phyloP scores from a whole-genome alignment of 371 early-diverging fungal species.

The Ordospora colligata region DNA sequence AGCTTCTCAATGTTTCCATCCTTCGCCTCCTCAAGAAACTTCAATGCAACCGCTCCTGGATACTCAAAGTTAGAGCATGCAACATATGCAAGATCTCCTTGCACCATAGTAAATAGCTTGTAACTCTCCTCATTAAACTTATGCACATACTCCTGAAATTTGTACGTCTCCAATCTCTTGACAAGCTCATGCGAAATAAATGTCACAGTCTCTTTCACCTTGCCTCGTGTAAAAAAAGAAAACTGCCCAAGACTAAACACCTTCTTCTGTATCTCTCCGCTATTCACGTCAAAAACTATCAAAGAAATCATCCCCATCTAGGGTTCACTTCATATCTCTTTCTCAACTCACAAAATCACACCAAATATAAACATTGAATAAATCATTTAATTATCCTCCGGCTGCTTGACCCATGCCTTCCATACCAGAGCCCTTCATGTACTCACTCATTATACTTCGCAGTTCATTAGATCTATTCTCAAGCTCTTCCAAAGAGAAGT shows the following conservation, averaged over 20 bases:
- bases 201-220: conserved; percentile 43
- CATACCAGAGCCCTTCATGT: neutral
- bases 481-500: conserved; percentile 9
- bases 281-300: conserved; percentile 22
- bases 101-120: conserved; percentile 45
- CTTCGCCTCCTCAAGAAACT: conserved; percentile 43
- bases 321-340: neutral
- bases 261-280: conserved; percentile 21
- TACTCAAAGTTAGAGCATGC: conserved; percentile 33
- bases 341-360: neutral
- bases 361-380: neutral
- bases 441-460: conserved; percentile 9
- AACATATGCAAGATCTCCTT: conserved; percentile 32
- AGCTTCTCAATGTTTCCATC: conserved; percentile 33
- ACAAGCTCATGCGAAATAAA: conserved; percentile 44
- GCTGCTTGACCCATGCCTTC: conserved; percentile 8
- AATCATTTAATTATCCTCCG: conserved; percentile 18
- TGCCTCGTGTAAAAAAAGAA: conserved; percentile 44
- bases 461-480: conserved; percentile 13
- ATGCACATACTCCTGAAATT: conserved; percentile 48
- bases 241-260: conserved; percentile 42
- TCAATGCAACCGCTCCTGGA: conserved; percentile 41
- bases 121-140: conserved; percentile 45
- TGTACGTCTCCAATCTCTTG: conserved; percentile 37
- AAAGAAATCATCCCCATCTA: conserved; percentile 15